Conservation (phyloP, 805 yeast genomes). For the Jamesozyma lodderae region DNA sequence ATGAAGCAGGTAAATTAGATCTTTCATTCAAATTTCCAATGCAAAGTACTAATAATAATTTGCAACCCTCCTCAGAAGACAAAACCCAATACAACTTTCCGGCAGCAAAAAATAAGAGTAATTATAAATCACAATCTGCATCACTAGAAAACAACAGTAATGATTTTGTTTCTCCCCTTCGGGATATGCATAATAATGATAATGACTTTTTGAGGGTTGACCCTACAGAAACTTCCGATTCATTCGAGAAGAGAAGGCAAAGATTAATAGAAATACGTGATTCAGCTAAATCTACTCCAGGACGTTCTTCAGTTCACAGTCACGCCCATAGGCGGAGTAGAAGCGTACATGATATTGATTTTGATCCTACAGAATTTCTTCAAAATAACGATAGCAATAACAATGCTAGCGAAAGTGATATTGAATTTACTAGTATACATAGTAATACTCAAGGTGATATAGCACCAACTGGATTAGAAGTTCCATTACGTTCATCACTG, state of each 20-base stretch:
- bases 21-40: conserved; percentile 21
- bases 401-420: neutral
- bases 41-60: neutral
- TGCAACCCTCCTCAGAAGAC: too few relatives aligned
- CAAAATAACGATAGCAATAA: neutral
- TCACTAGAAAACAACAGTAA: too few relatives aligned
- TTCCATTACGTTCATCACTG: conserved; percentile 17
- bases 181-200: conserved; percentile 3
- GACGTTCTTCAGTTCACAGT: neutral
- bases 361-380: neutral
- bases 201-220: conserved; percentile 16
- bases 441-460: conserved; percentile 16
- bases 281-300: conserved; percentile 7
- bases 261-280: conserved; percentile 7
- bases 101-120: too few relatives aligned
- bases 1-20: conserved; percentile 11
- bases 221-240: conserved; percentile 4
- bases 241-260: conserved; percentile 19
- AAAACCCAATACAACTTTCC: too few relatives aligned
- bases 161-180: too few relatives aligned
- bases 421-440: too few relatives aligned
- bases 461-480: conserved; percentile 9
- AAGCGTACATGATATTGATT: conserved; percentile 20
- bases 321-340: conserved; percentile 28
- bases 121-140: too few relatives aligned